Evolutionary conservation across 352 stramenopile genomes (phyloP).

Genomic region (Globisporangium echinulatum): DNA sequence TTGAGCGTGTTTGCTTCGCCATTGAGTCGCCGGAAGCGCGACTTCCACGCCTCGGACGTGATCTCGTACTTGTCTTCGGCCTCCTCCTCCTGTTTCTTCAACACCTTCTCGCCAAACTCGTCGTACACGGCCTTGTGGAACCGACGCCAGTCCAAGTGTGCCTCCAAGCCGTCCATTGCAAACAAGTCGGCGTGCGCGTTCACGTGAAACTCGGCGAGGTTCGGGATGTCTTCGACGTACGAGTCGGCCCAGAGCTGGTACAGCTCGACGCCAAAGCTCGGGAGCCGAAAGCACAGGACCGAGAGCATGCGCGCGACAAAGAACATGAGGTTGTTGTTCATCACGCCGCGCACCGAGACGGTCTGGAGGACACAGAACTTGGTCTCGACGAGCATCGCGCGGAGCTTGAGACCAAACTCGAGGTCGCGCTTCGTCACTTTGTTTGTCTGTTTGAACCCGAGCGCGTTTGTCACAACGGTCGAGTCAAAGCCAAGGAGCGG

Average conservation of each 20-base stretch:
- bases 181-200: constrained; percentile 82
- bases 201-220: constrained; percentile 78
- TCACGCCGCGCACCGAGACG: constrained; percentile 81
- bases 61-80: constrained; percentile 88
- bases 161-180: constrained; percentile 84
- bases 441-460: constrained; percentile 65
- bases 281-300: constrained; percentile 79
- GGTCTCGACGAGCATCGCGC: constrained; percentile 85
- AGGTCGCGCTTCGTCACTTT: constrained; percentile 79
- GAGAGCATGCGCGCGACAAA: constrained; percentile 86
- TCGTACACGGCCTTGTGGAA: constrained; percentile 88
- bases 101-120: constrained; percentile 77
- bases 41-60: constrained; percentile 75
- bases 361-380: constrained; percentile 87
- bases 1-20: constrained; percentile 85
- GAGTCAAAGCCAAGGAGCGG: constrained; percentile 81
- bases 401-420: constrained; percentile 80
- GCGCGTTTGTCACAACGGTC: constrained; percentile 44
- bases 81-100: constrained; percentile 85
- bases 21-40: constrained; percentile 71
- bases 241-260: constrained; percentile 87
- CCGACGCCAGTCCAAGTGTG: constrained; percentile 82
- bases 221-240: constrained; percentile 68
- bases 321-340: constrained; percentile 92
- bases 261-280: constrained; percentile 82